Base-by-base conservation (phyloP, 1,284 basidiomycete species). In the Heimioporus retisporus region DNA sequence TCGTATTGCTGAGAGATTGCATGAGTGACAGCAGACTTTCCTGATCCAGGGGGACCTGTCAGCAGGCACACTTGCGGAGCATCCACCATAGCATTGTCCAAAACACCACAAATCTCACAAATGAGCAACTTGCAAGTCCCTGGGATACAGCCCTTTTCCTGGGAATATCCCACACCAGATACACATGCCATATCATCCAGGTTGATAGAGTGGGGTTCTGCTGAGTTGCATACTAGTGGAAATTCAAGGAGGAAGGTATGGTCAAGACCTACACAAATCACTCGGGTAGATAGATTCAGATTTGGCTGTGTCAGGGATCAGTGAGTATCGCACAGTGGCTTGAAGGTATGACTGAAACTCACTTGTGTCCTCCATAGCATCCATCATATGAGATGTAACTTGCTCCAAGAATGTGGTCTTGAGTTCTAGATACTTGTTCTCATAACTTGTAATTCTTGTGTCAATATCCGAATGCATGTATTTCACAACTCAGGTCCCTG, bases 21-120 rank as follows among this genome's bases (percentile, higher is more conserved):
- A 28, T 65, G 63, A 6, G 63, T 59, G 2, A 65, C 54, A 3
- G 63, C 59, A 31, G 58, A 56, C 55, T 55, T 55, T 31, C 63
- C 21, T 18, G 50, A 23, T 23, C 21, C 23, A 3, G 50, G 13
- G 23, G n/a, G 4, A 6, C 50, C 50, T 25, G 4, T 55, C 59
- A 21, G 58, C 6, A 50, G 46, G 46, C 63, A 65, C 18, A 65
- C 59, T 43, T 46, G 53, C n/a, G 59, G 63, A 14, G 59, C 59
- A 35, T 56, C 59, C 15, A 43, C 25, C 11, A 18, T 19, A 14
- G 50, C 13, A 35, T 59, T 21, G 16, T 59, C 54, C 11, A 63
- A 50, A n/a, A 56, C 21, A 23, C 56, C 58, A 18, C 59, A 65
- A 6, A 65, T 65, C 7, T 60, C 63, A 2, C 28, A n/a, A 21